Base-by-base conservation (phyloP, 306 rosid genomes). In the Quercus alba region DNA sequence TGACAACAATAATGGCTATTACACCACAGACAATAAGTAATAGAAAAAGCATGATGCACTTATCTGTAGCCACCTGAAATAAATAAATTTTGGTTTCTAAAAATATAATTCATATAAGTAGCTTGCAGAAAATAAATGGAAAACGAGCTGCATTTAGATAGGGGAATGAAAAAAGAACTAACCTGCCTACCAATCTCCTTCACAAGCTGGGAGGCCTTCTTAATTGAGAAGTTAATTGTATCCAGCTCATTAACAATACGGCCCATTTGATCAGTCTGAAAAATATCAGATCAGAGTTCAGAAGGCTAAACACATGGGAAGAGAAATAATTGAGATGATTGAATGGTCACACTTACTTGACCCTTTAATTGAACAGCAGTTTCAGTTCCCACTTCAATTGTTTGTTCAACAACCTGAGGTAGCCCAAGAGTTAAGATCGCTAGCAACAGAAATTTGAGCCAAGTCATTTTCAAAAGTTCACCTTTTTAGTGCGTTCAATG, bases 111-210 rank as follows among this genome's bases (percentile, higher is more conserved):
- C 11, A 41, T 8, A 2, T 8, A 41, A 41, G 11, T 8, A 41
- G 46, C 46, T 41, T 41, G 46, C 12, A 41, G 46, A 41, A 38
- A 52, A 74, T 70, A 20, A 55, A 67, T 63, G 77, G 55, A 73
- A 76, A 46, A 21, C 23, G 63, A 66, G 64, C 11, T 73, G 21
- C 56, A 76, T 75, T 56, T 21, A 6, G 3, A 2, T 26, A 20
- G 21, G 6, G 41, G 71, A 67, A 73, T 54, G 58, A 19, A 75
- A 74, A 68, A 23, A 52, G 31, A 64, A 83, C 86, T 68, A 56
- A 94, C 99, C 99, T 93, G 98, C 83, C 99, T 91, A 66, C 99
- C 99, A 56, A 96, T 96, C 91, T 96, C 99, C 82, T 93, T 96
- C 73, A 96, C 99, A 64, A 96, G 99, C 83, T 96, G 98, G 74